Conservation (phyloP, 164 flowering plant species). For the Tetracentron sinense region DNA sequence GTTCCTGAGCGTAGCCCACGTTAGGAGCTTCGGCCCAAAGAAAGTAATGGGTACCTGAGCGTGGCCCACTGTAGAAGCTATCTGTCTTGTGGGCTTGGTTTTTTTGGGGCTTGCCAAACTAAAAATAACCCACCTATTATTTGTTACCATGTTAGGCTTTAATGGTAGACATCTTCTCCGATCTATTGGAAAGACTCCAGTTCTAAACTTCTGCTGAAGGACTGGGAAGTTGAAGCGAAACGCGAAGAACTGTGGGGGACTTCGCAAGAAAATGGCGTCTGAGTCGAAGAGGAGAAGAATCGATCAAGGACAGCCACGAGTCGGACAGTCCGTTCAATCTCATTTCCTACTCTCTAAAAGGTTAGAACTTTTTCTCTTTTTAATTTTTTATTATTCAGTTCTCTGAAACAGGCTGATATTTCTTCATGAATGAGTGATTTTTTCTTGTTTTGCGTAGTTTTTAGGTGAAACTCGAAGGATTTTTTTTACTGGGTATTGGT, state of each 20-base stretch:
- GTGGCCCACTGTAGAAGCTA: too few relatives aligned
- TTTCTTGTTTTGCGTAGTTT: neutral
- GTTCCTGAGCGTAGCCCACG: too few relatives aligned
- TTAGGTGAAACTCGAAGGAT: neutral
- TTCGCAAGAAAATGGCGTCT: slow-evolving; percentile 6
- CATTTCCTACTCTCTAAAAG: neutral
- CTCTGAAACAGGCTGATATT: neutral
- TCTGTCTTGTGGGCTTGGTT: too few relatives aligned
- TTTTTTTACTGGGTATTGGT: neutral
- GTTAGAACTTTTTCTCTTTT: neutral
- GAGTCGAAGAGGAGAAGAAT: slow-evolving; percentile 21
- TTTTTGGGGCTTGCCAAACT: too few relatives aligned
- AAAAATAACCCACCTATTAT: too few relatives aligned
- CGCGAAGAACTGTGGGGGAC: neutral
- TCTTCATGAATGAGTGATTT: neutral
- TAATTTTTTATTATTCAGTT: neutral
- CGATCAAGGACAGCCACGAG: neutral
- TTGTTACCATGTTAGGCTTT: too few relatives aligned
- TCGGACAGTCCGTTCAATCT: neutral
- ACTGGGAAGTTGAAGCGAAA: neutral
- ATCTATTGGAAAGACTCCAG: too few relatives aligned
- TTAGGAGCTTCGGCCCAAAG: too few relatives aligned
- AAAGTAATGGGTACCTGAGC: too few relatives aligned
- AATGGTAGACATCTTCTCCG: too few relatives aligned
- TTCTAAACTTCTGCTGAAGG: too few relatives aligned